Base-by-base conservation (phyloP, 192 early-diverging fungal species). In the Oehlia diaphana region DNA sequence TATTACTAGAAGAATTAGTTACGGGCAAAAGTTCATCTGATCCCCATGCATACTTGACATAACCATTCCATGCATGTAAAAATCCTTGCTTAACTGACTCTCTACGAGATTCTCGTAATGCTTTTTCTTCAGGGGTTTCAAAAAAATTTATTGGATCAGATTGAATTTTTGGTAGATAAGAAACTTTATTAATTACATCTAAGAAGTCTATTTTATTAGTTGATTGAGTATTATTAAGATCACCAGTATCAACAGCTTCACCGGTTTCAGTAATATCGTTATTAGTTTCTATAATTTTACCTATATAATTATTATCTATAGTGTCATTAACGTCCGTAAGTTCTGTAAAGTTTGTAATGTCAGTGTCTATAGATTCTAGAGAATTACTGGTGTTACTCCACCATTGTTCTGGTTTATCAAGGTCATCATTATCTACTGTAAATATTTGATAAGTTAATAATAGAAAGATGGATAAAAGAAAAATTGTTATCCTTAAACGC, bases 1-100 rank as follows among this genome's bases (percentile, higher is more conserved):
- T 67, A 49, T 89, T 83, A 19, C n/a, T 64, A 47, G 44, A 35
- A 23, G 72, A 50, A 66, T 84, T 84, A 21, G 65, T 70, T 21
- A 89, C 80, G 6, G 89, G 89, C 2, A 61, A 35, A 35, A 87
- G 81, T 73, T 94, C 93, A 77, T 98, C 96, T n/a, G 88, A 84
- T 13, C 94, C 94, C 85, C 93, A 95, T 2, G 94, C 93, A 67
- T 91, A 91, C 12, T 89, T 82, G 31, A 82, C 87, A 87, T 98
- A 98, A 1, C 92, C 93, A 23, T 89, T 69, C 94, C 95, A 95
- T 4, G 93, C 89, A 53, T 91, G 85, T 4, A 83, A 63, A 73
- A 94, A 93, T 1, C 88, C 92, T 4, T 85, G 78, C 63, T 91
- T 90, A 53, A 94, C 82, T 9, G 84, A 83, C 19, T 91, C 61